phyloP scores from a whole-genome alignment of 192 early-diverging fungal genomes.

The Mortierella antarctica region DNA sequence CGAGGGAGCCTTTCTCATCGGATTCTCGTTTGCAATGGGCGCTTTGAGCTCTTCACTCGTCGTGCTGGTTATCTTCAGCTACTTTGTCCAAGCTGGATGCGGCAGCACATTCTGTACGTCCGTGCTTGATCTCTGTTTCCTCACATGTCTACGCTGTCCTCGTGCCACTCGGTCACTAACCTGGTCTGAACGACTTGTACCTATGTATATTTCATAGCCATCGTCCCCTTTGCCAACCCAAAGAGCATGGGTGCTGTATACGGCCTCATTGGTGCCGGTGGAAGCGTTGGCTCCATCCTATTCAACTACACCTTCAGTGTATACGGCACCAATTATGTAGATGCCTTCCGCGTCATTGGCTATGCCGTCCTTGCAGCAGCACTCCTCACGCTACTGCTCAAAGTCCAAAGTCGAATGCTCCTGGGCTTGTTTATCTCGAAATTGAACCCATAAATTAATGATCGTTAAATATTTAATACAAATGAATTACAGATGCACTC shows the following conservation, averaged over 20 bases:
- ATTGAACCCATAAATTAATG: conserved; percentile 11
- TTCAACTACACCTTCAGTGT: conserved; percentile 64
- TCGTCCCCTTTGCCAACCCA: conserved; percentile 69
- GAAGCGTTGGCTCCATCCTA: conserved; percentile 67
- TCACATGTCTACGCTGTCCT: neutral
- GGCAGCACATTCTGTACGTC: conserved; percentile 66
- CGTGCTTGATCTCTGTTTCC: neutral
- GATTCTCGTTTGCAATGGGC: conserved; percentile 53
- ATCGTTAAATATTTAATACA: too few species aligned
- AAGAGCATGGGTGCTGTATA: conserved; percentile 57
- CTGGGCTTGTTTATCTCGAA: conserved; percentile 27
- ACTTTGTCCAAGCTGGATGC: conserved; percentile 61
- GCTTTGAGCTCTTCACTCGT: conserved; percentile 53
- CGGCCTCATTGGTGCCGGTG: conserved; percentile 72
- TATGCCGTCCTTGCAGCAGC: conserved; percentile 47
- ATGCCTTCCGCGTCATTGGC: conserved; percentile 62
- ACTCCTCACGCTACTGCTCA: conserved; percentile 42
- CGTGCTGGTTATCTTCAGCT: conserved; percentile 65
- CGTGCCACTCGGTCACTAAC: neutral
- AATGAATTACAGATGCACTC: too few species aligned
- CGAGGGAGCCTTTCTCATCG: conserved; percentile 61
- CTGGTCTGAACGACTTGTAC: neutral
- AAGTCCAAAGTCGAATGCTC: conserved; percentile 25
- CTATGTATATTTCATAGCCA: conserved; percentile 6
- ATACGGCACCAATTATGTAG: conserved; percentile 38